phyloP scores from a whole-genome alignment of 805 yeast genomes.

The Sugiyamaella floridensis region DNA sequence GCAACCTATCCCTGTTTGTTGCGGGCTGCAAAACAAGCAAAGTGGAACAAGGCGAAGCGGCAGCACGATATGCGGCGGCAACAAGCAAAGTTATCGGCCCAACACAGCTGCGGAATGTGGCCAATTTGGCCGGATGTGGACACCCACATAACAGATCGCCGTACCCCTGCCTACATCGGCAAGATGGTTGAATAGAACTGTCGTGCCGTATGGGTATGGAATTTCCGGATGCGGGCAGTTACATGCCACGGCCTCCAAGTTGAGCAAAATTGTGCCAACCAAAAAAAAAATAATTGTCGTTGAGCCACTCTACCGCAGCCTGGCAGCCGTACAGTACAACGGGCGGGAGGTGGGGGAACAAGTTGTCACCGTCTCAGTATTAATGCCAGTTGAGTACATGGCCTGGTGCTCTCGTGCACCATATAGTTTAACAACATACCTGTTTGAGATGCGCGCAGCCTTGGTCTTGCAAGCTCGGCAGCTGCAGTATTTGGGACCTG shows the following conservation, averaged over 20 bases:
- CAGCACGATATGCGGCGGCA: constrained; percentile 2
- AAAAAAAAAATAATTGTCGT: background rate
- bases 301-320: too few species aligned
- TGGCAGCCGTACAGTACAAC: background rate
- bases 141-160: background rate
- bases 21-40: background rate
- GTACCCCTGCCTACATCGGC: background rate
- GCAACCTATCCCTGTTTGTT: too few species aligned
- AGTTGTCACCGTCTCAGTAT: too few species aligned
- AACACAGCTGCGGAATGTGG: background rate
- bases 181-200: background rate
- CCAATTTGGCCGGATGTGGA: background rate
- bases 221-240: background rate
- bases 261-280: background rate
- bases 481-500: background rate
- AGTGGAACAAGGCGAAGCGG: background rate
- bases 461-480: background rate
- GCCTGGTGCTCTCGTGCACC: too few species aligned
- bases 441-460: too few species aligned
- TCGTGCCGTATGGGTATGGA: background rate
- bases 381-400: too few species aligned
- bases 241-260: background rate
- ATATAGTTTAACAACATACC: too few species aligned
- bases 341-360: too few species aligned
- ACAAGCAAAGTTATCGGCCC: background rate